Conservation (phyloP, 2,329 filamentous ascomycete genomes). For the Colletotrichum limetticola region DNA sequence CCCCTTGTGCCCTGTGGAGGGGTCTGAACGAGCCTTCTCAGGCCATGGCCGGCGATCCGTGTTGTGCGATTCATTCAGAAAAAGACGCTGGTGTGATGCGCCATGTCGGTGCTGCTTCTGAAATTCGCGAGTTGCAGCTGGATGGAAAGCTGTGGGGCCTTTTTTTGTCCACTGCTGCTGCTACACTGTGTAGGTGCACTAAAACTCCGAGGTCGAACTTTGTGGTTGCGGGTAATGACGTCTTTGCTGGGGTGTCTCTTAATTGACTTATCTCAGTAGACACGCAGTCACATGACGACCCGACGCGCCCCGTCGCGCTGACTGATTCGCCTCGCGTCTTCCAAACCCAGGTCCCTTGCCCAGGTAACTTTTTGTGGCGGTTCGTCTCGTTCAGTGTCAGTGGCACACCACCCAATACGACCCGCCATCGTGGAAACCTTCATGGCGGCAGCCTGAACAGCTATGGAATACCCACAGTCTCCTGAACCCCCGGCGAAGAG, state of each 20-base stretch:
- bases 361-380: not conserved
- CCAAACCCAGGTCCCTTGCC: conserved; percentile 9
- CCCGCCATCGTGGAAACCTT: not conserved
- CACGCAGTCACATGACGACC: conserved; percentile 54
- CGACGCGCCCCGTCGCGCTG: conserved; percentile 48
- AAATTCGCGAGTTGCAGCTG: conserved; percentile 14
- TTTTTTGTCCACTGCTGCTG: not conserved
- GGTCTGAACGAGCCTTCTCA: conserved; percentile 47
- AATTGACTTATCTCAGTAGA: conserved; percentile 32
- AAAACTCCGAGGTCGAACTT: conserved; percentile 12
- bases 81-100: conserved; percentile 33
- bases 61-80: conserved; percentile 53
- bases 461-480: conserved; percentile 52
- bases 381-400: not conserved
- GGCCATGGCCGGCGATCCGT: conserved; percentile 48
- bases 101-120: conserved; percentile 28
- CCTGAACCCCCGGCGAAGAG: conserved; percentile 59
- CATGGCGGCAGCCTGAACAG: conserved; percentile 19
- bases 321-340: conserved; percentile 50
- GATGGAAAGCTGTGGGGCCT: conserved; percentile 7
- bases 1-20: conserved; percentile 34
- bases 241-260: conserved; percentile 7
- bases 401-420: not conserved
- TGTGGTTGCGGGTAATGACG: conserved; percentile 24
- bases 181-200: not conserved